phyloP scores from a whole-genome alignment of 306 rosid species.

The Senna tora region DNA sequence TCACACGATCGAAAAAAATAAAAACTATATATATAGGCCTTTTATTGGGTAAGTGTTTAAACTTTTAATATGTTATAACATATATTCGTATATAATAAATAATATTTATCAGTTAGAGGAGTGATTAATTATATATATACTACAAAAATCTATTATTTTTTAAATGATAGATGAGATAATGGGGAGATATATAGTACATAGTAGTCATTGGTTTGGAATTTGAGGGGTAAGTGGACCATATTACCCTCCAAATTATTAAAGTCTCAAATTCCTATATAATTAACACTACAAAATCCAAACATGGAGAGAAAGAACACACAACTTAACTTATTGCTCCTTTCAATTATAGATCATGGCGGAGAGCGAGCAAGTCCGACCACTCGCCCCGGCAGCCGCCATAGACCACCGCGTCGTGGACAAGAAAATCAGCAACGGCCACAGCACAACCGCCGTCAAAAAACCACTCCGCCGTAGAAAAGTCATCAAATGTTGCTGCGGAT shows the following conservation, averaged over 20 bases:
- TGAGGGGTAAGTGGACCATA: not conserved
- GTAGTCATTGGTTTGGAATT: not conserved
- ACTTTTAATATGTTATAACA: too few relatives aligned
- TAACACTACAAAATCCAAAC: not conserved
- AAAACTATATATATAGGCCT: too few relatives aligned
- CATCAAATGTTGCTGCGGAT: conserved; percentile 52
- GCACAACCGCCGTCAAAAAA: not conserved
- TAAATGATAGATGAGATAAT: too few relatives aligned
- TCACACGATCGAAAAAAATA: not conserved
- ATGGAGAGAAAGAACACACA: too few relatives aligned
- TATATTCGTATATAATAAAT: too few relatives aligned
- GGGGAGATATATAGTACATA: not conserved
- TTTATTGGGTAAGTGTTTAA: too few relatives aligned
- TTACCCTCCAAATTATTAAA: not conserved
- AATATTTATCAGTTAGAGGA: too few relatives aligned
- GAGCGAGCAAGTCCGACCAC: conserved; percentile 53
- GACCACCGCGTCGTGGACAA: not conserved
- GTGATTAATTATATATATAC: too few relatives aligned
- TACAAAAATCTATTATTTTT: too few relatives aligned
- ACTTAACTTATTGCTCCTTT: too few relatives aligned
- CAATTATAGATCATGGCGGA: conserved; percentile 37
- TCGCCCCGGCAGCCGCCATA: not conserved
- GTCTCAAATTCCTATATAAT: not conserved
- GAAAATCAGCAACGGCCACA: not conserved
- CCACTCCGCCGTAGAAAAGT: conserved; percentile 28